Evolutionary conservation across 805 yeast species (phyloP), one percentile per base, ranked within the genome.

Genomic region (Metschnikowia aberdeeniae): DNA sequence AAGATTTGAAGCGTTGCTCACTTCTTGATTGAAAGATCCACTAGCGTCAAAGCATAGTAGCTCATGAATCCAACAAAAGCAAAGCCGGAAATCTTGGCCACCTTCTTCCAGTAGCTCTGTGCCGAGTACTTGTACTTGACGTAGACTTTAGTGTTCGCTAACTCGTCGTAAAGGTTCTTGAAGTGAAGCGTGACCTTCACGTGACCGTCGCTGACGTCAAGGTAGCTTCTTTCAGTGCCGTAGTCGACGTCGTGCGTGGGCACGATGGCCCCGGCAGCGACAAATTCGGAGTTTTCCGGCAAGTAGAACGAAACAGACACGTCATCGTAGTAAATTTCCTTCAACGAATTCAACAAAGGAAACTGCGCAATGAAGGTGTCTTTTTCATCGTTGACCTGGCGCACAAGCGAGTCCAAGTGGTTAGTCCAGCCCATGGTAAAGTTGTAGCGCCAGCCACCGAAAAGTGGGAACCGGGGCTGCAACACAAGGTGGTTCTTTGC

Each of bases 371-470:
- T 60, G 60, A 79, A 87, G 11, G 70, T 64, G 47, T 78, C 81
- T 13, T 66, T 67, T 9, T 69, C 68, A 17, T 54, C 57, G 24
- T 54, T 48, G 13, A 72, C 54, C 34, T 62, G 57, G 54, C 67
- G 80, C 42, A 86, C 70, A 53, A 75, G 82, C 36, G 78, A 67
- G 12, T 68, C 58, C 34, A 90, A 66, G 17, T 73, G 68, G 52
- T 80, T 77, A 40, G 83, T 79, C 96, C 96, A 93, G n/a, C 98
- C 98, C 55, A 92, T 66, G 19, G 98, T 93, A 73, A 88, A 93
- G 67, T 92, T 89, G 67, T 89, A 92, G 58, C 82, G 77, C 99
- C 99, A 93, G 35, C 90, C 95, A 40, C 99, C 99, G 66, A 88
- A 86, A 6, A 93, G 63, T n/a, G 99, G 99, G 72, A 73, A 93